phyloP scores from a whole-genome alignment of 495 filamentous ascomycete species.

The Tricharina praecox region DNA sequence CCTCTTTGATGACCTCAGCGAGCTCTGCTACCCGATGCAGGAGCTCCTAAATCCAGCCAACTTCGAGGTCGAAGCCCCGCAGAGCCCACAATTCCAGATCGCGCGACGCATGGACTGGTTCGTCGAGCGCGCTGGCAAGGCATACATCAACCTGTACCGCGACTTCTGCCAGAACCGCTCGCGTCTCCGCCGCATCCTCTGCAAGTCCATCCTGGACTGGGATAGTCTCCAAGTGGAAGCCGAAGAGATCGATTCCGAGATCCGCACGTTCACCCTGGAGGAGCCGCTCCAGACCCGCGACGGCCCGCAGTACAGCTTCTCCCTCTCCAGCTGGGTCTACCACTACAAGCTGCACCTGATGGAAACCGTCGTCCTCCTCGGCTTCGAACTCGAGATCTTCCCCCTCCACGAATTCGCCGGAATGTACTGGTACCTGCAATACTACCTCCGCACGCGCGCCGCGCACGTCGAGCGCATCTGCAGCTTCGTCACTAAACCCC shows the following conservation, averaged over 20 bases:
- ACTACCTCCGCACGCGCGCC: constrained; percentile 38
- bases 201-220: constrained; percentile 66
- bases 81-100: constrained; percentile 60
- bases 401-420: constrained; percentile 66
- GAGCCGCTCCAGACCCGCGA: constrained; percentile 32
- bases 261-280: constrained; percentile 47
- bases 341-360: constrained; percentile 75
- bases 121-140: constrained; percentile 49
- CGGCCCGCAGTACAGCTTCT: constrained; percentile 41
- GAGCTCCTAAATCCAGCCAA: constrained; percentile 54
- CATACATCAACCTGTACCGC: constrained; percentile 66
- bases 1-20: constrained; percentile 60
- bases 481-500: constrained; percentile 33
- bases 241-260: constrained; percentile 57
- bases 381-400: constrained; percentile 90
- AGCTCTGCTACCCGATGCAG: constrained; percentile 55
- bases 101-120: constrained; percentile 66
- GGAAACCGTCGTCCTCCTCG: constrained; percentile 75
- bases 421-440: constrained; percentile 76
- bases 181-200: constrained; percentile 65
- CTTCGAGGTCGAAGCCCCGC: constrained; percentile 57
- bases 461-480: constrained; percentile 55
- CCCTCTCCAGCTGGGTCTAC: constrained; percentile 76
- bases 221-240: constrained; percentile 72
- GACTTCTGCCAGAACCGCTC: constrained; percentile 79